Evolutionary conservation across 2,329 filamentous ascomycete genomes (phyloP), one percentile per base, ranked within the genome.

Genomic region (Colletotrichum echinochloae): DNA sequence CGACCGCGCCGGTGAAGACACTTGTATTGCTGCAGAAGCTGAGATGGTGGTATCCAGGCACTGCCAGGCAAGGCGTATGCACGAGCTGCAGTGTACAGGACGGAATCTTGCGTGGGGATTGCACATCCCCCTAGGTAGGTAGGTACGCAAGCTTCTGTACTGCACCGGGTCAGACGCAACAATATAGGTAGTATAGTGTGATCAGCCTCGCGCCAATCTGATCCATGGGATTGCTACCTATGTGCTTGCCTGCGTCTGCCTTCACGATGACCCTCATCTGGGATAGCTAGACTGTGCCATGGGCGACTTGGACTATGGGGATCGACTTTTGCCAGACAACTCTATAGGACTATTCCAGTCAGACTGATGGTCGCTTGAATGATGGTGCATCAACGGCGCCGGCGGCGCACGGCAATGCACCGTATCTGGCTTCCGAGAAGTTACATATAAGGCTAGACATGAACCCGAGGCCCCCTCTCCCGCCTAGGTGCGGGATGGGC

Each of bases 61-160:
- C n/a, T n/a, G n/a, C n/a, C n/a, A 44, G 35, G 46, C 46, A 62
- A 51, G 48, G 44, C 26, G 46, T 30, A 61, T 68, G 65, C 63
- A 68, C 44, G 55, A 33, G 51, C 65, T 48, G 66, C 56, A 48
- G 37, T 48, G 68, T 64, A 59, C 68, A 67, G 68, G 52, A 64
- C 68, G 68, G 68, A 71, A 71, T 69, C 68, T 71, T 69, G 68
- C 68, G 64, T 71, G 68, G 65, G 65, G 46, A 48, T 41, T 63
- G 57, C 48, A 63, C 68, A 71, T 59, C 44, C 44, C 65, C 64
- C 61, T 56, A 41, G 39, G 39, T 44, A 46, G 7, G 8, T 46
- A 46, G 14, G 18, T n/a, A 61, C 64, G 54, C 57, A 44, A 63
- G 65, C 68, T 71, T 68, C 62, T 66, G 56, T 56, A 49, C 48